Evolutionary conservation across 2,329 filamentous ascomycete species (phyloP), one percentile per base, ranked within the genome.

Genomic region (Xylaria sp.): DNA sequence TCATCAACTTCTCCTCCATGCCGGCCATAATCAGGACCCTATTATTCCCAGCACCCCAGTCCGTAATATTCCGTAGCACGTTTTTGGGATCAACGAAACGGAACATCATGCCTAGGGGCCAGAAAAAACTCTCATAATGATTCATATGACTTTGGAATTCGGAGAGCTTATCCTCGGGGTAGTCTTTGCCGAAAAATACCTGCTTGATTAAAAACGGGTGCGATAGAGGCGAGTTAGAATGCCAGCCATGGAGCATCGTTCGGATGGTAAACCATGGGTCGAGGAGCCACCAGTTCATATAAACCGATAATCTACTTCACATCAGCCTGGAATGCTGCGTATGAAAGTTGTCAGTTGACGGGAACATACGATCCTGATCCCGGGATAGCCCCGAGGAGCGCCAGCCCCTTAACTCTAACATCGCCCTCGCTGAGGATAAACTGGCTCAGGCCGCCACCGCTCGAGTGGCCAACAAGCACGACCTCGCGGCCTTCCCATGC

Each of bases 51-150:
- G 65, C 60, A 3, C 65, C 69, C 76, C 73, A 77, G 25, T 70
- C 73, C 3, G 50, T 42, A n/a, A 82, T 77, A 2, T 77, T 80
- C 7, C 66, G 68, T 1, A 86, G 65, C 1, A 87, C 75, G 17
- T 77, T 79, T 39, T 75, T 65, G 0, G 79, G 78, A 15, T 80
- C 78, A 10, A 81, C 78, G 68, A 86, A 85, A 2, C 78, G 75
- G 36, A 68, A 72, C 65, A 85, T 78, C 77, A 86, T 84, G 58
- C 82, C 82, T 39, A 84, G 63, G 0, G 84, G 81, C 85, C 85
- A 88, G 36, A 81, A 71, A 72, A 85, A 84, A 67, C 80, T 84
- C 71, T 88, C 85, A 67, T 85, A 88, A 3, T 80, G 78, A 29
- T 79, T 79, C 64, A 84, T 77, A 3, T 79, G 77, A 1, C 72